A percentile compares a stretch with the other conserved stretches of the same genome.
phyloP scores from a whole-genome alignment of 345 rosid species.

The Heritiera fomes region DNA sequence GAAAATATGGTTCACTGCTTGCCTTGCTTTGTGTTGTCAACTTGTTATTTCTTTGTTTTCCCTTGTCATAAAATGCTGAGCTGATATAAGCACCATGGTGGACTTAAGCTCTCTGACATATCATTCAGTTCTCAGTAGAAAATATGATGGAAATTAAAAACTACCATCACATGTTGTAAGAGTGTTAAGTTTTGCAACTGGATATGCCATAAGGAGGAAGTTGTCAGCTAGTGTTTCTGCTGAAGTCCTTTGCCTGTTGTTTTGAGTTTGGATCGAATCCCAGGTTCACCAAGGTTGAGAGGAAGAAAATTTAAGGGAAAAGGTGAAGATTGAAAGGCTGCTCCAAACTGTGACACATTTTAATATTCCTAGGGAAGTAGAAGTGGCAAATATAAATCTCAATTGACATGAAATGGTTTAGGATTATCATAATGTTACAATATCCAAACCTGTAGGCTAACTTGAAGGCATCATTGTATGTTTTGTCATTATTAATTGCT shows the following conservation, averaged over 20 bases:
- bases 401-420: background rate
- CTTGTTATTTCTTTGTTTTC: background rate
- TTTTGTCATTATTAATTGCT: background rate
- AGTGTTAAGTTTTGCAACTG: background rate
- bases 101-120: background rate
- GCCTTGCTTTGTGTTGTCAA: background rate
- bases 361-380: background rate
- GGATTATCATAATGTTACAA: background rate
- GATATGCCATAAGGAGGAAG: background rate
- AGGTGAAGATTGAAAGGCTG: background rate
- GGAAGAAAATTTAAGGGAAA: background rate
- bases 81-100: background rate
- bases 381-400: background rate
- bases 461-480: background rate
- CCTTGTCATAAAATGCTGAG: background rate
- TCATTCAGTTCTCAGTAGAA: background rate
- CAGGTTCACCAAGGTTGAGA: background rate
- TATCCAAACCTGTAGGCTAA: background rate
- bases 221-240: background rate
- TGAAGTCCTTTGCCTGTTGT: background rate
- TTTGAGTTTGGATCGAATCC: slow-evolving; percentile 1
- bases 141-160: background rate
- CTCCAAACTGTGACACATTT: background rate
- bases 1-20: background rate
- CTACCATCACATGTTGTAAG: background rate